Evolutionary conservation across 306 rosid species (phyloP), one percentile per base, ranked within the genome.

Genomic region (Cajanus cajan): DNA sequence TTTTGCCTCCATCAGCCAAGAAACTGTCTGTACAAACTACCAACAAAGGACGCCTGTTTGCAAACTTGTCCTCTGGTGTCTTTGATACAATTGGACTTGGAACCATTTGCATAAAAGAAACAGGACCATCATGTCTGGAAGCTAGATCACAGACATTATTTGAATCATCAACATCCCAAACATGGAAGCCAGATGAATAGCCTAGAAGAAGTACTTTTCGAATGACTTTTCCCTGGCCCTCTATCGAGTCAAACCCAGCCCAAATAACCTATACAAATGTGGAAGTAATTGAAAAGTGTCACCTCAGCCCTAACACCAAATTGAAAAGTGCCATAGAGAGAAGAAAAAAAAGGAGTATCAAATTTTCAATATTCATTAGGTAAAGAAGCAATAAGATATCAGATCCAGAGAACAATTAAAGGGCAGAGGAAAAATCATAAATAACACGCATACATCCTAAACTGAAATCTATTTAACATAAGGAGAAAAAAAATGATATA

Each of bases 101-200:
- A 64, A 89, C 74, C 88, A 90, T 87, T 93, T 90, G 92, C 93
- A 93, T 82, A 68, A 83, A 86, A 71, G 89, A 88, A 73, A 89
- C 88, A 72, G 92, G 88, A 67, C 88, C 92, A 55, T 88, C 96
- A 31, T 86, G 87, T 47, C 86, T 86, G 55, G 91, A 90, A 71
- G 86, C 92, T 19, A 93, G 82, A 72, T 82, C 92, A 12, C 77
- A 86, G 68, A 93, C 91, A 80, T 89, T 88, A 68, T 86, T 79
- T 37, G 97, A 90, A 82, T 93, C 96, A 83, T 93, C 92, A 72
- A 93, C 91, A 84, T 93, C 94, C 97, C 96, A 93, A 80, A 93
- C 92, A 75, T 89, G 97, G 89, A 92, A 92, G 76, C 97, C 96
- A 47, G 96, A 89, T 48, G 70, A 83, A 79, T 78, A 90, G 51